Evolutionary conservation across 2,329 filamentous ascomycete species (phyloP), one percentile per base, ranked within the genome.

Genomic region (Bipolaris sorokiniana): DNA sequence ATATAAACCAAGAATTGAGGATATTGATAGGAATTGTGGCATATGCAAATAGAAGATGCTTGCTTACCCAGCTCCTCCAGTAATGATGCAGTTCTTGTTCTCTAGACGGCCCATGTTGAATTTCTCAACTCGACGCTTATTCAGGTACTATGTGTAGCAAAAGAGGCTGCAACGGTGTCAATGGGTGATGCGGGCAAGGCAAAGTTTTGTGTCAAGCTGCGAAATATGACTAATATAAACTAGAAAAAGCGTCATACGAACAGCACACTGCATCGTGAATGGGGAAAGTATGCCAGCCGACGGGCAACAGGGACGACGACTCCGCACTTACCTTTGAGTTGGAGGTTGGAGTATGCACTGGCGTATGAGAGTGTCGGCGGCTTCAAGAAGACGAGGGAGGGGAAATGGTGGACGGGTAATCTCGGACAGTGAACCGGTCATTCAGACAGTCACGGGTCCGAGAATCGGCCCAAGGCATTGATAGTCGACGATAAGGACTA

Each of bases 51-150:
- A 33, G 18, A 41, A 40, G 38, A 41, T 38, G 51, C 20, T 51
- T 53, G 80, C 87, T 78, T 84, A 96, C 91, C 91, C 91, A 70
- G 88, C 92, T 65, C 90, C 92, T 72, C 92, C 92, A 52, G 92
- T 96, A 78, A 96, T 85, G 74, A 96, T 81, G 74, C 84, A 85
- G 78, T 87, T 88, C 78, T 89, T 89, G 75, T 85, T 85, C 62
- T 84, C 80, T 52, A 89, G 81, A 69, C 86, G 83, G 64, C 70
- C 72, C 76, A 78, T 78, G 67, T 71, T 75, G 71, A 76, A 70
- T 70, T 44, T 59, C 50, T 48, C 33, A 47, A 57, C 51, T 52
- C 41, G 36, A 33, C 47, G 34, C 47, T 42, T 54, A 36, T 52
- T 47, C 22, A 48, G 51, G 15, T 22, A 41, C 38, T 11, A 54